Evolutionary conservation across 2,329 filamentous ascomycete genomes (phyloP), one percentile per base, ranked within the genome.

Genomic region (Endothia cerciana): DNA sequence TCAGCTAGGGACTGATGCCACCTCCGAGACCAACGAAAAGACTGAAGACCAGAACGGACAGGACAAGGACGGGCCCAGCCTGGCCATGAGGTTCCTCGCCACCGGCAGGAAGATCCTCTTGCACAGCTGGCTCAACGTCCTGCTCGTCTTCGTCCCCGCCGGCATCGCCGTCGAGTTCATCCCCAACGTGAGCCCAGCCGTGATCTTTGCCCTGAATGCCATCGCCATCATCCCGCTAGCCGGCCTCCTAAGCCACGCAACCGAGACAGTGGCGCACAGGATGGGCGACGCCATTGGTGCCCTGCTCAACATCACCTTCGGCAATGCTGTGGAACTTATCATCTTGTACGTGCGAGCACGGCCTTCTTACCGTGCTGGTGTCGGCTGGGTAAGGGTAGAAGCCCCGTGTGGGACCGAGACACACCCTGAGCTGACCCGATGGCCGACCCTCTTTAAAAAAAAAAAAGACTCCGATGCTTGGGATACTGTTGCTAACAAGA

Each of bases 71-170:
- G 73, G 73, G 65, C 72, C 71, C 38, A 76, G 74, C 65, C 70
- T 77, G 61, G 67, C 71, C 64, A 72, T 70, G 66, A 74, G 77
- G 68, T 77, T 79, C 62, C 78, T 80, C 69, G 78, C 80, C 73
- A 86, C 89, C 75, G 78, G 83, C 70, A 83, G 82, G 82, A 83
- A 80, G 74, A 87, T 88, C 73, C 72, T 94, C 69, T 84, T 88
- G 53, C 87, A 91, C 74, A 93, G 89, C 80, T 93, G 89, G 86
- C 45, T 62, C 45, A 92, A 92, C 71, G 70, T 88, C 57, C 77
- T 92, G 58, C 81, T 92, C 60, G 75, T 91, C 45, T 91, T 91
- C 71, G 88, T 92, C n/a, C 90, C 90, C 1, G 79, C 89, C 57
- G 90, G 89, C 67, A 86, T 91, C 55, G 84, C 81, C 19, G 80